Evolutionary conservation across 176 grass and related monocot genomes (phyloP).

Genomic region (Avena eriantha): DNA sequence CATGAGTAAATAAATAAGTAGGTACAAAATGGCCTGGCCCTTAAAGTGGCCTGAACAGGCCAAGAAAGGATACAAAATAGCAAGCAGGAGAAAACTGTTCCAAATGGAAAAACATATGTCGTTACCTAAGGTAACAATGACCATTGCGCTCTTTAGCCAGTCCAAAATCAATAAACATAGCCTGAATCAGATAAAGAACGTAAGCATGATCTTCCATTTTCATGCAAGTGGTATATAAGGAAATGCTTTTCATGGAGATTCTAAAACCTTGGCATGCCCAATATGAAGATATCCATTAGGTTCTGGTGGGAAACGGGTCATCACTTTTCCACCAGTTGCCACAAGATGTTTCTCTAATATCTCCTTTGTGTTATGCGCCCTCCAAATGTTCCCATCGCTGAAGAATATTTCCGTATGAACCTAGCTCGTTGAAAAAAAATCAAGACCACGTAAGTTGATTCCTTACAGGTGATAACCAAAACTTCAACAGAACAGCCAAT

Average conservation of each 20-base stretch:
- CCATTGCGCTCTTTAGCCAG: constrained; percentile 92
- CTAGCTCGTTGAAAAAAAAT: constrained; percentile 42
- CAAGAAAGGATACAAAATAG: constrained; percentile 14
- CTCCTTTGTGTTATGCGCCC: constrained; percentile 86
- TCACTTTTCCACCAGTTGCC: constrained; percentile 91
- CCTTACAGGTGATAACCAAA: constrained; percentile 28
- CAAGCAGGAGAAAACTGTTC: constrained; percentile 29
- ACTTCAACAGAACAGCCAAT: constrained; percentile 14
- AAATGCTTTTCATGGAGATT: constrained; percentile 32
- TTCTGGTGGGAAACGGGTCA: constrained; percentile 97
- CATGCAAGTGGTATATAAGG: constrained; percentile 27
- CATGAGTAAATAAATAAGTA: constrained; percentile 25
- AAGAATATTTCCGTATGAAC: constrained; percentile 98
- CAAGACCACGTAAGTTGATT: constrained; percentile 22
- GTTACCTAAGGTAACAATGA: constrained; percentile 92
- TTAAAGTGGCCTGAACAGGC: constrained; percentile 5
- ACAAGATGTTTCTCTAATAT: constrained; percentile 87
- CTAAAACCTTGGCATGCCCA: constrained; percentile 91
- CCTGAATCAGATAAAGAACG: constrained; percentile 61
- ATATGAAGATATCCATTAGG: constrained; percentile 99
- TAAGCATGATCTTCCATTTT: constrained; percentile 43
- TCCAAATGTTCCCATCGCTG: constrained; percentile 90
- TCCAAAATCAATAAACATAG: constrained; percentile 99
- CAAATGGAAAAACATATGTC: constrained; percentile 18
- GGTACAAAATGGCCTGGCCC: neutral